Conservation (phyloP, 208 protist genomes). For the Leptomonas seymouri region DNA sequence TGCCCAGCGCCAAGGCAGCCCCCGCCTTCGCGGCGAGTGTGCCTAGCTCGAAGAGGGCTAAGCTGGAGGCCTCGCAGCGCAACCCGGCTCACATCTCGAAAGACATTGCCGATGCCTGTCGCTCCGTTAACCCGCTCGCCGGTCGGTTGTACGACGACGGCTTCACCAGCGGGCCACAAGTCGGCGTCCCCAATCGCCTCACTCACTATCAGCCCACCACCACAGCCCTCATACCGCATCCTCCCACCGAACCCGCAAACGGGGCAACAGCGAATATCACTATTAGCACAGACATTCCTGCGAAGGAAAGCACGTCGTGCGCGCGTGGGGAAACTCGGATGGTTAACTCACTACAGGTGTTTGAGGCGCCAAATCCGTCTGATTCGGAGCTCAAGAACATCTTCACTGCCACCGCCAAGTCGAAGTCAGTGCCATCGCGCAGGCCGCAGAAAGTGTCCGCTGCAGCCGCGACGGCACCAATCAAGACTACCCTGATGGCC, state of each 20-base stretch:
- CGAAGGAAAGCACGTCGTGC: neutral
- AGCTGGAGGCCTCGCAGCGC: constrained; percentile 63
- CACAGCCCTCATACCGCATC: constrained; percentile 16
- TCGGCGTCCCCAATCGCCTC: constrained; percentile 81
- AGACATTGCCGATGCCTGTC: constrained; percentile 73
- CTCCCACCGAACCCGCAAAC: neutral
- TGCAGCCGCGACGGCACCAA: neutral
- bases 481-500: constrained; percentile 13
- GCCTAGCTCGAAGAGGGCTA: constrained; percentile 37
- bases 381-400: constrained; percentile 68
- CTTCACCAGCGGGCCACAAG: constrained; percentile 51
- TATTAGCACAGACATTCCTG: neutral
- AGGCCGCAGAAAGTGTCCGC: neutral
- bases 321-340: constrained; percentile 41
- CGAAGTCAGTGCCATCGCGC: constrained; percentile 12
- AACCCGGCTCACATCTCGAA: constrained; percentile 90
- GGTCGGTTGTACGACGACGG: constrained; percentile 76
- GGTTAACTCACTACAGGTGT: constrained; percentile 80
- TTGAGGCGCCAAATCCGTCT: constrained; percentile 50
- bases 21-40: constrained; percentile 5
- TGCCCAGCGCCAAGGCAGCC: constrained; percentile 5
- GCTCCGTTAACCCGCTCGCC: constrained; percentile 73
- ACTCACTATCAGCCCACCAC: constrained; percentile 22
- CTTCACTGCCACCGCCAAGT: constrained; percentile 27
- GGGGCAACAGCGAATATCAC: neutral